Evolutionary conservation across 129 eudicot genomes (phyloP).

Genomic region (Saposhnikovia divaricata): DNA sequence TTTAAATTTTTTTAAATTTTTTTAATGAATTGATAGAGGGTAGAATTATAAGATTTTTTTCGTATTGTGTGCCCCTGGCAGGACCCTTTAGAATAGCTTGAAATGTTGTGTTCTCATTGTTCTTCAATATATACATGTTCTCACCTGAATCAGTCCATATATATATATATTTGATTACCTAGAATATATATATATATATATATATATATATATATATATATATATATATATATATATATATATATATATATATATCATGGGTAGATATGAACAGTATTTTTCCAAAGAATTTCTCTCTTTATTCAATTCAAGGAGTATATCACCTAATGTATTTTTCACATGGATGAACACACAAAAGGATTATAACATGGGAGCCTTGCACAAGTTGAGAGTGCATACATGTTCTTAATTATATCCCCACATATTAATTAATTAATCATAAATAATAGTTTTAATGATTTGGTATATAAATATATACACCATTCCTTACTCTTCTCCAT

Average conservation of each 20-base stretch:
- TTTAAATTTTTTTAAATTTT: too few relatives aligned
- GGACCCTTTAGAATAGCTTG: too few relatives aligned
- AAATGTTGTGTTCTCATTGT: too few relatives aligned
- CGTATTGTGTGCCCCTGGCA: too few relatives aligned
- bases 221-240: too few relatives aligned
- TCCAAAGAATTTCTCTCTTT: not conserved
- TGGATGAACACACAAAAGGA: not conserved
- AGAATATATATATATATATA: not conserved
- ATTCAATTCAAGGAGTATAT: not conserved
- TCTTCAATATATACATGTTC: too few relatives aligned
- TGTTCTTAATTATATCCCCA: not conserved
- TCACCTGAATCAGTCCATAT: too few relatives aligned
- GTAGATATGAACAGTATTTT: not conserved
- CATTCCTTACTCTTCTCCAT: not conserved
- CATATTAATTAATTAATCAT: not conserved
- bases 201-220: too few relatives aligned
- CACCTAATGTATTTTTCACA: not conserved
- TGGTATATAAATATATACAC: not conserved
- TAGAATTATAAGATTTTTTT: too few relatives aligned
- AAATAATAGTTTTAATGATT: not conserved
- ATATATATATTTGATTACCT: not conserved
- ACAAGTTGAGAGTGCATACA: not conserved
- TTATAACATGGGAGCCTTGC: not conserved
- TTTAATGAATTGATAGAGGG: too few relatives aligned
- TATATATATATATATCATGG: too few relatives aligned